These are phyloP conservation scores for Comarum palustre DNA, from an alignment of 306 rosid species.

Conservation along the genomic window DNA sequence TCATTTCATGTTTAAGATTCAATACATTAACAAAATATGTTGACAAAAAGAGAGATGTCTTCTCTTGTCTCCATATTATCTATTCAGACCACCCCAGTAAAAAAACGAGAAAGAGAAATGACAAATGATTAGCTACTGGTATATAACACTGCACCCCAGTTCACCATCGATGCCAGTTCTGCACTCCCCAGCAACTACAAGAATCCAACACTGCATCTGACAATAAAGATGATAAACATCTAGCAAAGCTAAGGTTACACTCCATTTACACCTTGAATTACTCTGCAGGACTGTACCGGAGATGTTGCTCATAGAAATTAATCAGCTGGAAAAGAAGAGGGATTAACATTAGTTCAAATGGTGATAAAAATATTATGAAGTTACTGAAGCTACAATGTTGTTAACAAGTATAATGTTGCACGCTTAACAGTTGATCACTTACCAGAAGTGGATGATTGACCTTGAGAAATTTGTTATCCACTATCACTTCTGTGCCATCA, in stretches of 20 bases:
- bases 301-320: conserved; percentile 87
- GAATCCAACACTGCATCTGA: conserved; percentile 28
- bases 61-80: conserved; percentile 20
- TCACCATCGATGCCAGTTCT: conserved; percentile 27
- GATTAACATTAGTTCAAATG: conserved; percentile 13
- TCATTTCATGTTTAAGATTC: conserved; percentile 18
- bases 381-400: conserved; percentile 10
- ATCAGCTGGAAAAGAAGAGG: conserved; percentile 53
- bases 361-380: neutral
- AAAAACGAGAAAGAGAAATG: conserved; percentile 9
- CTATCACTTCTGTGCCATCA: conserved; percentile 78
- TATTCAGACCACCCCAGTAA: conserved; percentile 14
- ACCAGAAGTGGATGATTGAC: conserved; percentile 74
- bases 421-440: conserved; percentile 33
- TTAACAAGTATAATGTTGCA: neutral
- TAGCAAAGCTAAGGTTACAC: conserved; percentile 22
- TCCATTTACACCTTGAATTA: conserved; percentile 37
- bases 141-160: conserved; percentile 9
- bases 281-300: conserved; percentile 55
- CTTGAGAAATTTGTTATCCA: conserved; percentile 88
- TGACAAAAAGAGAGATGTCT: neutral
- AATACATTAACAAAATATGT: conserved; percentile 3
- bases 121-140: conserved; percentile 22
- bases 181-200: conserved; percentile 38
- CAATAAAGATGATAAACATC: conserved; percentile 27